A percentile compares a stretch with the other conserved stretches of the same genome.
These are phyloP conservation scores for Fraxinus angustifolia DNA, from an alignment of 305 asterid genomes.

Conservation along the genomic window DNA sequence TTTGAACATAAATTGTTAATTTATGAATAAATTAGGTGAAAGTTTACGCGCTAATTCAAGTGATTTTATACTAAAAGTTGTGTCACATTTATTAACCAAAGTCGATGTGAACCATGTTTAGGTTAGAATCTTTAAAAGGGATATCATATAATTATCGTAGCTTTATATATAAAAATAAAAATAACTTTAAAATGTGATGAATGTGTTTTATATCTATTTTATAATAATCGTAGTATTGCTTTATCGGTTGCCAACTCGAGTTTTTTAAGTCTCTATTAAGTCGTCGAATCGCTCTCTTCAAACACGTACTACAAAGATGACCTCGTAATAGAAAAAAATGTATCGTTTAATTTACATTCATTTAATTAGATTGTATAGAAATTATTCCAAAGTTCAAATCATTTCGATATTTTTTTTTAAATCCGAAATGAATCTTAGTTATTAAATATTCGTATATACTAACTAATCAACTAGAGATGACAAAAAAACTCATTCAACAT, in stretches of 20 bases:
- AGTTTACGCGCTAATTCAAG: not conserved
- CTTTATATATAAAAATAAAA: too few species aligned
- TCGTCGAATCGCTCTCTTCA: not conserved
- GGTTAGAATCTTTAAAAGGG: not conserved
- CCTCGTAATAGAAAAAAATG: not conserved
- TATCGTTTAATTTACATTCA: too few species aligned
- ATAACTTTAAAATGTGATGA: not conserved
- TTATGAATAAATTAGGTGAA: not conserved
- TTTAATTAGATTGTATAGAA: too few species aligned
- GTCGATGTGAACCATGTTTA: not conserved
- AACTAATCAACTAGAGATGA: not conserved
- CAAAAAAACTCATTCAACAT: too few species aligned
- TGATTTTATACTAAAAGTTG: not conserved
- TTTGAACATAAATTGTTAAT: not conserved
- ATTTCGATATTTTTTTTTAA: not conserved
- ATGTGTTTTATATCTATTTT: not conserved
- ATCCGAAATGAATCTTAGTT: not conserved
- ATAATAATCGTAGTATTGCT: not conserved
- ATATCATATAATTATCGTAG: not conserved
- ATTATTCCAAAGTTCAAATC: too few species aligned
- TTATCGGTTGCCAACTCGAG: not conserved
- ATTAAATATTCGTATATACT: not conserved
- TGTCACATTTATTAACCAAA: not conserved
- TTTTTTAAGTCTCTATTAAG: too few species aligned
- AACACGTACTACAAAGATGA: not conserved